Evolutionary conservation across 2,329 filamentous ascomycete genomes (phyloP), one percentile per base, ranked within the genome.

Genomic region (Metarhizium album): DNA sequence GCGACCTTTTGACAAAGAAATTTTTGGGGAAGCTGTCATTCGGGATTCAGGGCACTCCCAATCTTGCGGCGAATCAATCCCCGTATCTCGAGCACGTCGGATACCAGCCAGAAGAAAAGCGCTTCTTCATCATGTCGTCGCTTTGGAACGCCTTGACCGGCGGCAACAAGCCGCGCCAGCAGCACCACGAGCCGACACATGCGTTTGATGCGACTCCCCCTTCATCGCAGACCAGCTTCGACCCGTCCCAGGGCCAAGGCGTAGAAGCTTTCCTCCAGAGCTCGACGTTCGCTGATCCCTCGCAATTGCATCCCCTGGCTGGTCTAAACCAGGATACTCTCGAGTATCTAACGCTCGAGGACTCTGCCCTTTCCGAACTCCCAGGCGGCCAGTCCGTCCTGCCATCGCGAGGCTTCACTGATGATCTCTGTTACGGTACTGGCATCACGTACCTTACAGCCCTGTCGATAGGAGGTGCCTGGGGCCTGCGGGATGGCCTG

Each of bases 351-450:
- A 84, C 86, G 24, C 84, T 98, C 63, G 93, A 98, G 71, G 94
- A 98, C 67, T 87, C 89, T 47, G 81, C 84, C 27, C 82, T 96
- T 52, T 90, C 89, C 55, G 84, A 94, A 62, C 79, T 95, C 20
- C 90, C 90, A 46, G 90, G 90, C 63, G 79, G 83, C 53, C 86
- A 87, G 66, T 94, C 91, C 42, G 86, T 90, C 50, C 80, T 98
- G 50, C 93, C 94, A 42, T 96, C 90, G 51, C 85, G 93, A 67
- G 93, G 93, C 66, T 98, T 95, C 83, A 95, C 90, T 54, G 93
- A 98, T 66, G 93, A 98, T 68, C 81, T 98, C 53, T 97, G 93
- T 73, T 98, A 98, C 68, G 93, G 94, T 64, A 94, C 93, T 22
- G 93, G 93, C 61, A 84, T 91, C 55, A 95, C 90, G 64, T 98